Evolutionary conservation across 192 early-diverging fungal genomes (phyloP).

Genomic region (Spizellomyces punctatus): DNA sequence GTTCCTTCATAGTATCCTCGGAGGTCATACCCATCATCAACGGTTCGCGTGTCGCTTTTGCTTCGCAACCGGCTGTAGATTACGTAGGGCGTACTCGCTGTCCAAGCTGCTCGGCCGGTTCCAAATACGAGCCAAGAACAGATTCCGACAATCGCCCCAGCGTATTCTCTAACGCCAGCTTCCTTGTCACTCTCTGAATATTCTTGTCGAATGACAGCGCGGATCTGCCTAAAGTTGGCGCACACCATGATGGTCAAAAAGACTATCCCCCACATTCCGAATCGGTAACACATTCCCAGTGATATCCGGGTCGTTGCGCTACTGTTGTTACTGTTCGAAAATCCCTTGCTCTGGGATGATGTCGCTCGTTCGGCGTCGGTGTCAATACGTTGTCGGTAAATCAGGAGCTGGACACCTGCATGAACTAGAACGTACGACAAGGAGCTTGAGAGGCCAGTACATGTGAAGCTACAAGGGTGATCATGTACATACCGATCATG

Average conservation of each 20-base stretch:
- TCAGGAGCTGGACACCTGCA: conserved; percentile 5
- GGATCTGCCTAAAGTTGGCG: conserved; percentile 13
- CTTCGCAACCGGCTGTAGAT: neutral
- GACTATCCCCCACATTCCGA: conserved; percentile 21
- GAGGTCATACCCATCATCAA: too few species aligned
- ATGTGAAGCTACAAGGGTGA: neutral
- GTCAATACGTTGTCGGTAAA: conserved; percentile 7
- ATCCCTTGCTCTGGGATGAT: neutral
- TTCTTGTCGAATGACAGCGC: neutral
- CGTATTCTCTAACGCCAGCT: conserved; percentile 16
- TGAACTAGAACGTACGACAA: conserved; percentile 2
- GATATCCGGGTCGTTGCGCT: conserved; percentile 11
- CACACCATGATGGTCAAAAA: conserved; percentile 11
- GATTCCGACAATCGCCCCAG: conserved; percentile 25
- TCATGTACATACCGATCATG: conserved; percentile 13
- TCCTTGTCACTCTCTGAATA: conserved; percentile 3
- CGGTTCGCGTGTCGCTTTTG: too few species aligned
- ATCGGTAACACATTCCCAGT: conserved; percentile 20
- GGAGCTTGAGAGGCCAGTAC: neutral
- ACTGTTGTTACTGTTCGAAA: neutral
- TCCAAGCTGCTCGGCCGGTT: conserved; percentile 26
- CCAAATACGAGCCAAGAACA: conserved; percentile 23
- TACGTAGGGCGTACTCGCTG: conserved; percentile 15
- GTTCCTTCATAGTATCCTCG: too few species aligned
- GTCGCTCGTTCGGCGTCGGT: neutral